phyloP scores from a whole-genome alignment of 2,329 filamentous ascomycete species.

The Diaporthe ilicicola region DNA sequence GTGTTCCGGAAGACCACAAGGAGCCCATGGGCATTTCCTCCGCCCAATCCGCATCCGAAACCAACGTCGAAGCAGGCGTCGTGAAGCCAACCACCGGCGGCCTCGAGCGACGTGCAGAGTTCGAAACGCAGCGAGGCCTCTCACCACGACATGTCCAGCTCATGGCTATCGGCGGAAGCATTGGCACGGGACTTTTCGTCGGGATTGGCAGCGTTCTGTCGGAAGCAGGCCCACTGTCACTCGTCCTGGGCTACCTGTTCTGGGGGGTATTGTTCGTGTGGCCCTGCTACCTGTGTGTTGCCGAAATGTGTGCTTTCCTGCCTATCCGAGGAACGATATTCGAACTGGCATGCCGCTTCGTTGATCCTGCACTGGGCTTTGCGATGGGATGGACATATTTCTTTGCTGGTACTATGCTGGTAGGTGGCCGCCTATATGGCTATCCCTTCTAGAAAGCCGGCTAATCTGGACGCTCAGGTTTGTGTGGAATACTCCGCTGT shows the following conservation, averaged over 20 bases:
- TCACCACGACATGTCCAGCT: conserved; percentile 55
- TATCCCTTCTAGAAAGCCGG: neutral
- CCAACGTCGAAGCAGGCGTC: neutral
- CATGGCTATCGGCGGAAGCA: conserved; percentile 58
- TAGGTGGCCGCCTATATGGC: conserved; percentile 41
- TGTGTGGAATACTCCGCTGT: conserved; percentile 29
- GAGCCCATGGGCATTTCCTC: conserved; percentile 7
- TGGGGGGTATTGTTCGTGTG: conserved; percentile 55
- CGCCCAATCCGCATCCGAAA: conserved; percentile 8
- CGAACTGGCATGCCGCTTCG: conserved; percentile 60
- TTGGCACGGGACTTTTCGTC: conserved; percentile 53
- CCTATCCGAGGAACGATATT: conserved; percentile 63
- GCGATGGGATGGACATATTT: conserved; percentile 59
- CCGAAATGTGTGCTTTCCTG: conserved; percentile 66
- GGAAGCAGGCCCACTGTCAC: conserved; percentile 52
- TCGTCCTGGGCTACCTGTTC: conserved; percentile 54
- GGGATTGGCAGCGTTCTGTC: conserved; percentile 53
- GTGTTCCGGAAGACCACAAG: conserved; percentile 9
- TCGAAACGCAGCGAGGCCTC: conserved; percentile 38
- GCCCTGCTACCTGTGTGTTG: conserved; percentile 55
- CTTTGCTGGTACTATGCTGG: conserved; percentile 54
- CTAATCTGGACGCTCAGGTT: neutral
- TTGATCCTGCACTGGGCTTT: conserved; percentile 62
- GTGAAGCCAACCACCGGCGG: conserved; percentile 4
- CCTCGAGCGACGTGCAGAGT: conserved; percentile 21